phyloP scores from a whole-genome alignment of 257 asterid genomes.

The Solanum chilense region DNA sequence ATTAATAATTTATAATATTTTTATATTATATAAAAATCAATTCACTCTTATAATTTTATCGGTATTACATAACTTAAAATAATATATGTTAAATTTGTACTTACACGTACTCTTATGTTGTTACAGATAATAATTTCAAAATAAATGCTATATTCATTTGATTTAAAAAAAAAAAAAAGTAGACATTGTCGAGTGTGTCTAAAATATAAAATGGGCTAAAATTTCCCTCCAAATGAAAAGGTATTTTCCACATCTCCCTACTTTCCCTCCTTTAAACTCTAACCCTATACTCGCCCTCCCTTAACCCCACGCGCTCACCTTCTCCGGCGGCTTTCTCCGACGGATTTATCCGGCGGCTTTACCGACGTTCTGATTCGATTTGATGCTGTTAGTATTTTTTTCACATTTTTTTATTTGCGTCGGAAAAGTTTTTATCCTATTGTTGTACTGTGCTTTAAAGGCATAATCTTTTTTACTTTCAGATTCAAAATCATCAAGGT shows the following conservation, averaged over 20 bases:
- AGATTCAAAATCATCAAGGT: neutral
- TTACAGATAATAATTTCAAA: neutral
- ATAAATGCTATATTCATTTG: neutral
- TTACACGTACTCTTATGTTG: neutral
- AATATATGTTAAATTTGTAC: too few species aligned
- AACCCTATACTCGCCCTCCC: neutral
- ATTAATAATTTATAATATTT: too few species aligned
- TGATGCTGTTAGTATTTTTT: neutral
- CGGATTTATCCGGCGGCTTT: neutral
- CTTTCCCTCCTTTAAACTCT: constrained; percentile 21
- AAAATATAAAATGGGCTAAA: neutral
- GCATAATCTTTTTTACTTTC: neutral
- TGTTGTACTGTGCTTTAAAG: neutral
- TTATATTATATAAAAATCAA: too few species aligned
- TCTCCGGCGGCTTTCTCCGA: neutral
- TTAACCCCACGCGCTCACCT: neutral
- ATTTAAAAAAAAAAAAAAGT: neutral
- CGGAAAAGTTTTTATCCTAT: neutral
- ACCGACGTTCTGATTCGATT: neutral
- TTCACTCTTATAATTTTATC: neutral
- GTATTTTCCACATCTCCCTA: neutral
- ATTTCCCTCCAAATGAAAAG: constrained; percentile 50
- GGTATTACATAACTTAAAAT: rapidly evolving
- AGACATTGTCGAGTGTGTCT: neutral
- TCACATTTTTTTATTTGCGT: neutral